A percentile compares a stretch with the other conserved stretches of the same genome.
phyloP scores from a whole-genome alignment of 2,329 filamentous ascomycete species.

The Alternaria alternata region DNA sequence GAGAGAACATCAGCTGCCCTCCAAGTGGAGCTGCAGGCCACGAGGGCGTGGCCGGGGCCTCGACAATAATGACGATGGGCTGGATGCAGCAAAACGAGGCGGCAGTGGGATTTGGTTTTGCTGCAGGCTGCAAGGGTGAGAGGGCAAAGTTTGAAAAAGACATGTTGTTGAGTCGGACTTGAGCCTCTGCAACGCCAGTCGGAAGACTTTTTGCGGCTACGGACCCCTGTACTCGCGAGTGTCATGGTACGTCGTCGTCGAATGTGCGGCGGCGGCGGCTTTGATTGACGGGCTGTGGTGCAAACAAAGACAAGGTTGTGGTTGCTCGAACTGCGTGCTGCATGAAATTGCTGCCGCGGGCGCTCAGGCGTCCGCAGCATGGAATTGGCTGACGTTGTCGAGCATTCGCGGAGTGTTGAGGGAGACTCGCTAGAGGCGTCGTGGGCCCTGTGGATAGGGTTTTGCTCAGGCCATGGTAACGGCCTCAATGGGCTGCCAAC shows the following conservation, averaged over 20 bases:
- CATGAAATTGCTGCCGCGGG: slow-evolving; percentile 26
- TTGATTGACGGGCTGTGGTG: slow-evolving; percentile 41
- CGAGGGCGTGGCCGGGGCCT: slow-evolving; percentile 28
- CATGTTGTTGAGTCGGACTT: slow-evolving; percentile 3
- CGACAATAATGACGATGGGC: slow-evolving; percentile 29
- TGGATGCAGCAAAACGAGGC: slow-evolving; percentile 22
- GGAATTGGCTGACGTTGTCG: slow-evolving; percentile 24
- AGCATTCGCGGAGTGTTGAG: slow-evolving; percentile 11
- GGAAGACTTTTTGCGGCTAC: slow-evolving; percentile 9
- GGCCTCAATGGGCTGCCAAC: slow-evolving; percentile 7
- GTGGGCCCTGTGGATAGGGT: slow-evolving; percentile 1
- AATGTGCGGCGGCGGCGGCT: slow-evolving; percentile 13
- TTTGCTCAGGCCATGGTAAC: slow-evolving; percentile 8
- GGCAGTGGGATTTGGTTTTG: slow-evolving; percentile 2
- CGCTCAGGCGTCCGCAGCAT: slow-evolving; percentile 21
- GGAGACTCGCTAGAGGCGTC: slow-evolving; percentile 1
- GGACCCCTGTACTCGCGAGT: slow-evolving; percentile 4
- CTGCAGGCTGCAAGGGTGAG: not conserved
- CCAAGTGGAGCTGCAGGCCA: slow-evolving; percentile 23
- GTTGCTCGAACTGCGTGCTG: slow-evolving; percentile 30
- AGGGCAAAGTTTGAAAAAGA: not conserved
- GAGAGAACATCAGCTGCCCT: slow-evolving; percentile 34
- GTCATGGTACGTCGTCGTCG: slow-evolving; percentile 6
- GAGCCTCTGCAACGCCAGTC: slow-evolving; percentile 1
- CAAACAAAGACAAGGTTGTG: slow-evolving; percentile 35